These are phyloP conservation scores for Monotropa hypopitys DNA, from an alignment of 179 eudicot genomes.

Conservation along the genomic window DNA sequence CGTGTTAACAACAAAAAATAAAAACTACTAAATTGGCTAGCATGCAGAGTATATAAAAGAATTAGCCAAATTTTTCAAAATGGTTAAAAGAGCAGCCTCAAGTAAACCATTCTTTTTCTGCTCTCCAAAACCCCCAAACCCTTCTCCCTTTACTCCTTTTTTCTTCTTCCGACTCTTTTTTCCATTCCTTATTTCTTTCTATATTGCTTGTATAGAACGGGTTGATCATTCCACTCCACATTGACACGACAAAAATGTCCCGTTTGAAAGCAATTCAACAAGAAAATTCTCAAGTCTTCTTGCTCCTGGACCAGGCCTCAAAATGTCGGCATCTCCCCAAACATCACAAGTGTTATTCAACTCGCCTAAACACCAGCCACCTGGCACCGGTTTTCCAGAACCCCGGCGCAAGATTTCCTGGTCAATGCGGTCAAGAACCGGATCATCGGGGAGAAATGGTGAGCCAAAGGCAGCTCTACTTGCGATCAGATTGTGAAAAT, in stretches of 20 bases:
- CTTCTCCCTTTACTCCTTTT: neutral
- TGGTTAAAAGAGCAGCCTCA: neutral
- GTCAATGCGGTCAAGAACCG: conserved; percentile 67
- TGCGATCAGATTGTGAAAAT: conserved; percentile 29
- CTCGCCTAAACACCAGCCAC: conserved; percentile 94
- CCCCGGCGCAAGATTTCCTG: conserved; percentile 40
- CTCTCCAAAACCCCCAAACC: too few species aligned
- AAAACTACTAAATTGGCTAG: neutral
- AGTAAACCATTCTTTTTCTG: neutral
- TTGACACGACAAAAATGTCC: conserved; percentile 33
- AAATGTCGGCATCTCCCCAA: conserved; percentile 88
- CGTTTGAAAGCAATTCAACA: conserved; percentile 41
- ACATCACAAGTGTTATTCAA: conserved; percentile 35
- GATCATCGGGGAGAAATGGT: conserved; percentile 42
- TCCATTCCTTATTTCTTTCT: neutral
- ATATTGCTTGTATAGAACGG: neutral
- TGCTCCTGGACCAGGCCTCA: conserved; percentile 82
- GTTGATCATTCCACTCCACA: conserved; percentile 34
- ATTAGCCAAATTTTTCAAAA: neutral
- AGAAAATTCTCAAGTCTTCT: conserved; percentile 47
- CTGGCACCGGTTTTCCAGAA: conserved; percentile 55
- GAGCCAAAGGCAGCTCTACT: conserved; percentile 82
- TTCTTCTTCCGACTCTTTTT: neutral
- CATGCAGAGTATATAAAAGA: neutral
- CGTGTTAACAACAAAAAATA: neutral